Base-by-base conservation (phyloP, 768 basidiomycete species). In the Udeniomyces megalosporus region DNA sequence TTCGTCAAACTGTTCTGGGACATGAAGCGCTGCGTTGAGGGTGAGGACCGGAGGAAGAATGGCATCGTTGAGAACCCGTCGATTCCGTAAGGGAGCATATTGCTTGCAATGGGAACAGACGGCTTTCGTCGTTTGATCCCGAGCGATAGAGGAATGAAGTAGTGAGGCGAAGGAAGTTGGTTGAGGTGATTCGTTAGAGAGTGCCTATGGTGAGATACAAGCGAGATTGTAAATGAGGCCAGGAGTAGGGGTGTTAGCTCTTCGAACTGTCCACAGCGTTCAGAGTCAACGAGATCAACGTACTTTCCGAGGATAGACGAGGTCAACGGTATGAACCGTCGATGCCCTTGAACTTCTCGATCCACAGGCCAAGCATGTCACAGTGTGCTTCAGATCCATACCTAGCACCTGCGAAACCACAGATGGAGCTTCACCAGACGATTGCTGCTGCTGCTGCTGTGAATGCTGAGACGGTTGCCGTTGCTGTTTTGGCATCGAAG, bases 391-490 rank as follows among this genome's bases (percentile, higher is more conserved):
- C 11, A 84, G 83, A 64, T 85, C 81, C 52, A 96, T 78, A 2
- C 88, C 88, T 38, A 92, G 73, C 0, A 96, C 76, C 69, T 97
- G 91, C 2, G 88, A 86, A 22, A 96, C 78, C 1, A 88, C 86
- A 4, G 89, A 81, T 2, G 82, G 77, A 3, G 77, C n/a, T n/a
- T n/a, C n/a, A n/a, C n/a, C n/a, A n/a, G n/a, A n/a, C n/a, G n/a
- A n/a, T n/a, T n/a, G n/a, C n/a, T n/a, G n/a, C n/a, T n/a, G n/a
- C n/a, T n/a, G n/a, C n/a, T n/a, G n/a, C n/a, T n/a, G n/a, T n/a
- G n/a, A n/a, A n/a, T n/a, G n/a, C n/a, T n/a, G n/a, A n/a, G n/a
- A n/a, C n/a, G n/a, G n/a, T n/a, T n/a, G n/a, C n/a, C n/a, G n/a
- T 74, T 4, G 78, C 74, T n/a, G 59, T 8, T 12, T 4, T 29